These are phyloP conservation scores for Fusarium sambucinum DNA, from an alignment of 2,329 filamentous ascomycete genomes.

Conservation along the genomic window DNA sequence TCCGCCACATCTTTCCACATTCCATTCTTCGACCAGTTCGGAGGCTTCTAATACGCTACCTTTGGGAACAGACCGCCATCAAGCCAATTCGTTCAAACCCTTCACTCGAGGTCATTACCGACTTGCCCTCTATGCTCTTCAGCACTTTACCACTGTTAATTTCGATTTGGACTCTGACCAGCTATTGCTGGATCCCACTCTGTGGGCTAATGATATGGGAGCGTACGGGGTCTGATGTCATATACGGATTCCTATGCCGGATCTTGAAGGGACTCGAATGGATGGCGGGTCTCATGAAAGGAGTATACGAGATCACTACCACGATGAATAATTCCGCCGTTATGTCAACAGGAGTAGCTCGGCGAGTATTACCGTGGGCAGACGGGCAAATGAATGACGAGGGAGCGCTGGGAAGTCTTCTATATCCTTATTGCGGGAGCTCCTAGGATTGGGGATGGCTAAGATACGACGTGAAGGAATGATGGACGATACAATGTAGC, in stretches of 20 bases:
- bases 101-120: slow-evolving; percentile 28
- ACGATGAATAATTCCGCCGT: slow-evolving; percentile 1
- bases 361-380: slow-evolving; percentile 24
- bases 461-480: slow-evolving; percentile 11
- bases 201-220: slow-evolving; percentile 39
- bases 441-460: neutral
- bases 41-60: slow-evolving; percentile 25
- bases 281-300: neutral
- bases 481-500: neutral
- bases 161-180: slow-evolving; percentile 36
- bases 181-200: slow-evolving; percentile 38
- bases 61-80: slow-evolving; percentile 28
- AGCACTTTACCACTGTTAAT: slow-evolving; percentile 29
- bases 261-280: slow-evolving; percentile 8
- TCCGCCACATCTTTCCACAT: slow-evolving; percentile 32
- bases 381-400: slow-evolving; percentile 26
- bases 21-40: slow-evolving; percentile 31
- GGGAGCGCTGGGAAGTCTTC: slow-evolving; percentile 22
- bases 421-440: slow-evolving; percentile 19
- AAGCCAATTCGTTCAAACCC: slow-evolving; percentile 30
- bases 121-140: slow-evolving; percentile 35
- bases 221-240: slow-evolving; percentile 31
- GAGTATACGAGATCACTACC: neutral
- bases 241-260: slow-evolving; percentile 21
- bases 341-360: slow-evolving; percentile 20